Conservation (phyloP, 495 filamentous ascomycete species). For the Filosporella fistucella region DNA sequence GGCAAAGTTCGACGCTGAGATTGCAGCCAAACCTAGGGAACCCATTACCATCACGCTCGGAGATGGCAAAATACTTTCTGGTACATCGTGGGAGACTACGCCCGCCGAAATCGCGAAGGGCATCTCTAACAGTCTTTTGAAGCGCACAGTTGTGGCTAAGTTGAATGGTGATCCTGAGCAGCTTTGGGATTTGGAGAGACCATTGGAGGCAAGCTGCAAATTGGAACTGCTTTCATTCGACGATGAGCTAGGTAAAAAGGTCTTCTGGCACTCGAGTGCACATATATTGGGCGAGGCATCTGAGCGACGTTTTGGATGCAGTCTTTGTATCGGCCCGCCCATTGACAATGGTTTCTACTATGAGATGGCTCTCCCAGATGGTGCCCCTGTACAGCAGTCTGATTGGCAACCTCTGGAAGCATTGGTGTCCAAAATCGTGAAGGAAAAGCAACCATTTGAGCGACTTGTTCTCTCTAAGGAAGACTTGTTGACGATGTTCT, state of each 20-base stretch:
- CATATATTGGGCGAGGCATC: constrained; percentile 92
- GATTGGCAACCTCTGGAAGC: constrained; percentile 81
- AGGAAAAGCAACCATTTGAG: constrained; percentile 96
- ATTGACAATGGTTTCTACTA: constrained; percentile 96
- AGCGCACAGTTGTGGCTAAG: constrained; percentile 76
- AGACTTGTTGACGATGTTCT: constrained; percentile 91
- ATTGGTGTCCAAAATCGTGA: constrained; percentile 72
- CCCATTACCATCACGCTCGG: constrained; percentile 62
- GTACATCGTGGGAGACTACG: constrained; percentile 69
- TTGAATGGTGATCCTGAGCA: constrained; percentile 61
- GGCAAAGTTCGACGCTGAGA: constrained; percentile 71
- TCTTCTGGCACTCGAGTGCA: constrained; percentile 92
- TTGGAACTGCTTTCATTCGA: constrained; percentile 82
- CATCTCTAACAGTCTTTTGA: constrained; percentile 65
- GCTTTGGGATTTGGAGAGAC: constrained; percentile 89
- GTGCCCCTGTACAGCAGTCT: constrained; percentile 61
- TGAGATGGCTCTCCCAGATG: constrained; percentile 84
- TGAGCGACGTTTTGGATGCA: constrained; percentile 83
- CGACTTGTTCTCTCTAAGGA: constrained; percentile 83
- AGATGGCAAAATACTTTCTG: constrained; percentile 55
- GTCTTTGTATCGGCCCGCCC: constrained; percentile 88
- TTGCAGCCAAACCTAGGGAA: constrained; percentile 59
- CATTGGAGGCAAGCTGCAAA: constrained; percentile 74
- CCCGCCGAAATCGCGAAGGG: constrained; percentile 60
- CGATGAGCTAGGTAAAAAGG: constrained; percentile 73